Conservation (phyloP, 2,329 filamentous ascomycete genomes). For the Cephalotrichum gorgonifer region DNA sequence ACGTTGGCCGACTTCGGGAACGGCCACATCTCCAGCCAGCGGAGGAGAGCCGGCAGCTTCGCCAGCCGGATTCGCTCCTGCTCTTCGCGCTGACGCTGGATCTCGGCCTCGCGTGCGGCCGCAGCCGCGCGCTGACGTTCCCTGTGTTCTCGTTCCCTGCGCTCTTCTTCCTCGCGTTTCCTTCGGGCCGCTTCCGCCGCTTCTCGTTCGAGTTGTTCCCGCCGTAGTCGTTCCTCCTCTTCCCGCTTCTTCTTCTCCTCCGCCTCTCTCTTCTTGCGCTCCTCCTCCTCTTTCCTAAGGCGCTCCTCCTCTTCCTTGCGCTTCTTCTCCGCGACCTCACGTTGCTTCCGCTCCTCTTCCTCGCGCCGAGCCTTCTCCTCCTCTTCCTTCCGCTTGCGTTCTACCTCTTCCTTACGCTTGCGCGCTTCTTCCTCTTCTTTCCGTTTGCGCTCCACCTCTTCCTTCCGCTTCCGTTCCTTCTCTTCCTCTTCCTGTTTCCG, state of each 20-base stretch:
- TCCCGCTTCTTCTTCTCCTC: slow-evolving; percentile 25
- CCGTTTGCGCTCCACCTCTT: slow-evolving; percentile 13
- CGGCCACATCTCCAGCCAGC: slow-evolving; percentile 45
- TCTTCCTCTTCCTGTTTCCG: slow-evolving; percentile 22
- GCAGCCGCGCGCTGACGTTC: slow-evolving; percentile 37
- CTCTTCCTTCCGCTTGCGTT: slow-evolving; percentile 13
- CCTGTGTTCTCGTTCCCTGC: slow-evolving; percentile 36
- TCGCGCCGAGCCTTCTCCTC: slow-evolving; percentile 18
- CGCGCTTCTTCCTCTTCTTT: slow-evolving; percentile 12
- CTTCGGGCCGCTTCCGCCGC: slow-evolving; percentile 35
- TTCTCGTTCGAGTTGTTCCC: slow-evolving; percentile 34
- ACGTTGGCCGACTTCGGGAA: slow-evolving; percentile 40
- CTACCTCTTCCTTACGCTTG: slow-evolving; percentile 14
- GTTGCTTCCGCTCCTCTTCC: slow-evolving; percentile 20
- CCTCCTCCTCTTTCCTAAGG: slow-evolving; percentile 26
- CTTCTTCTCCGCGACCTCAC: slow-evolving; percentile 12
- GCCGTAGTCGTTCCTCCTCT: slow-evolving; percentile 33
- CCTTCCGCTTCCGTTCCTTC: slow-evolving; percentile 12
- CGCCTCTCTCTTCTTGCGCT: slow-evolving; percentile 20
- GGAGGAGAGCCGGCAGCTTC: slow-evolving; percentile 48
- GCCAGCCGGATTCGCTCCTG: slow-evolving; percentile 43
- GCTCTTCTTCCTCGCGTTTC: slow-evolving; percentile 41
- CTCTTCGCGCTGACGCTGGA: slow-evolving; percentile 39
- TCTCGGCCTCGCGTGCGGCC: slow-evolving; percentile 37
- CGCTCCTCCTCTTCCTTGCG: slow-evolving; percentile 27